phyloP scores from a whole-genome alignment of 108 stramenopile species.

The Nitzschia inconspicua region DNA sequence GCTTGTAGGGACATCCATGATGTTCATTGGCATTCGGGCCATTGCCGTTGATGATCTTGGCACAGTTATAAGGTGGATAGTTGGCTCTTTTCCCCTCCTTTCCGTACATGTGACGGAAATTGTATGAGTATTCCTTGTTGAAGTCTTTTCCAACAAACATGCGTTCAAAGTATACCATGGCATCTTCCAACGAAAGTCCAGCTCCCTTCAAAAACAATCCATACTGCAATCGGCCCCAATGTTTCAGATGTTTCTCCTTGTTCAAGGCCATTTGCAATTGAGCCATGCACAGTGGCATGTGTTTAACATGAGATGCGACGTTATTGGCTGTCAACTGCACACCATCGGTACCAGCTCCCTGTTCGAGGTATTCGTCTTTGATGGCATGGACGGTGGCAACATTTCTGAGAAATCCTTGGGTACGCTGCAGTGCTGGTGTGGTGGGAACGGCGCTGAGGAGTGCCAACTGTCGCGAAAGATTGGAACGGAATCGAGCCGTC shows the following conservation, averaged over 20 bases:
- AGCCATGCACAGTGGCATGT: constrained; percentile 96
- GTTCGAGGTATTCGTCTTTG: constrained; percentile 24
- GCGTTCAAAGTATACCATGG: constrained; percentile 86
- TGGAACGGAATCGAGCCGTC: constrained; percentile 65
- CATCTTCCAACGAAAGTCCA: constrained; percentile 91
- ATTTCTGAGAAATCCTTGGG: constrained; percentile 49
- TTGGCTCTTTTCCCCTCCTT: constrained; percentile 95
- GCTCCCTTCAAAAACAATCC: constrained; percentile 97
- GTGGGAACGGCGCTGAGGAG: constrained; percentile 42
- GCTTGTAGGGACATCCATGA: constrained; percentile 98
- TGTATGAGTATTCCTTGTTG: constrained; percentile 93
- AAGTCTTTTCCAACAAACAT: constrained; percentile 92
- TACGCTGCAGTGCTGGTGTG: constrained; percentile 56
- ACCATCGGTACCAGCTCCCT: constrained; percentile 15
- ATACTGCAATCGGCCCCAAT: constrained; percentile 95
- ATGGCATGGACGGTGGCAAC: constrained; percentile 84
- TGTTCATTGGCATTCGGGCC: constrained; percentile 76
- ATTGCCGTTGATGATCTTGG: constrained; percentile 89
- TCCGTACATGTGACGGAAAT: constrained; percentile 95
- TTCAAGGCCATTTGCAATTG: constrained; percentile 81
- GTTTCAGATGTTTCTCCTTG: constrained; percentile 90
- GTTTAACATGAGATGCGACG: constrained; percentile 57
- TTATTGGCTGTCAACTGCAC: constrained; percentile 55
- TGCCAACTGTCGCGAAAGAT: constrained; percentile 70
- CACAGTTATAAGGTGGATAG: constrained; percentile 91